These are phyloP conservation scores for Ceratobasidium sp. DNA, from an alignment of 1,284 basidiomycete species.

Conservation along the genomic window DNA sequence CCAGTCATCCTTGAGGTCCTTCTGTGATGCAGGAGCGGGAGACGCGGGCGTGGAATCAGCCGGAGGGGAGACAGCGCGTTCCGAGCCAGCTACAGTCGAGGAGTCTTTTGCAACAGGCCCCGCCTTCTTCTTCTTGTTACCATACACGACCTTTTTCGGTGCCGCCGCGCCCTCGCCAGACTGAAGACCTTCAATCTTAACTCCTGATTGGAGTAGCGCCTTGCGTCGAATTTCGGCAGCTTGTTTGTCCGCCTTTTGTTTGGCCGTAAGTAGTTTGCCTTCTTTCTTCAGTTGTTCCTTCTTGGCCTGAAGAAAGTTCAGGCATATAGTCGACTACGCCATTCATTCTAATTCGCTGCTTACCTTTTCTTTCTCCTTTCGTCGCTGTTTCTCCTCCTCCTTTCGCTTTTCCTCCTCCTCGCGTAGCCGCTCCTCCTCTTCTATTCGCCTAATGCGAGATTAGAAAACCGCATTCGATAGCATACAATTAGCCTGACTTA, in stretches of 20 bases:
- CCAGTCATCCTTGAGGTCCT: conserved; percentile 84
- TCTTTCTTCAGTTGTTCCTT: conserved; percentile 89
- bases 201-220: conserved; percentile 90
- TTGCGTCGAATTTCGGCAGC: conserved; percentile 93
- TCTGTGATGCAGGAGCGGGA: conserved; percentile 59
- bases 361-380: conserved; percentile 94
- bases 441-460: conserved; percentile 65
- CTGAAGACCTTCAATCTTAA: conserved; percentile 89
- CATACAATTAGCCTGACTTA: conserved; percentile 39
- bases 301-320: conserved; percentile 70
- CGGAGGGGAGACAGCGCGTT: conserved; percentile 52
- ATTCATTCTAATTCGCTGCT: conserved; percentile 40
- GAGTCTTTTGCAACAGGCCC: conserved; percentile 58
- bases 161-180: conserved; percentile 66
- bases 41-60: conserved; percentile 60
- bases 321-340: conserved; percentile 28
- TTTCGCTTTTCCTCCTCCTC: conserved; percentile 82
- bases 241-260: conserved; percentile 95
- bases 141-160: conserved; percentile 82
- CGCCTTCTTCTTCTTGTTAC: conserved; percentile 84
- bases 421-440: conserved; percentile 84
- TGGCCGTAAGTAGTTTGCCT: conserved; percentile 91
- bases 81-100: conserved; percentile 51
- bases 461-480: neutral
- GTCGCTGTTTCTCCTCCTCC: conserved; percentile 86